A percentile compares a stretch with the other conserved stretches of the same genome.
These are phyloP conservation scores for Mycena floridula DNA, from an alignment of 768 basidiomycete species.

Conservation along the genomic window DNA sequence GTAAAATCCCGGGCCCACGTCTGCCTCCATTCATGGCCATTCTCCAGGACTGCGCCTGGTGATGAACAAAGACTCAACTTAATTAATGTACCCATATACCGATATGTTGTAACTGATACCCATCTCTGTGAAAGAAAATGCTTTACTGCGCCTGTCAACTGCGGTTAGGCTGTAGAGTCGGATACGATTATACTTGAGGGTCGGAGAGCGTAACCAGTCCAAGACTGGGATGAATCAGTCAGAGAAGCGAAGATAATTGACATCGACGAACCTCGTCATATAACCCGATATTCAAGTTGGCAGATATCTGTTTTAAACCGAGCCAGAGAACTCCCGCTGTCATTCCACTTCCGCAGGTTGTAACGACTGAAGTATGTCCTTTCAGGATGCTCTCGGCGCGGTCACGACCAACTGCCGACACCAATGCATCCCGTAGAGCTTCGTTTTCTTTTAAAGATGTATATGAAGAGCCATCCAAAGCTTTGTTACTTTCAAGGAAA, in stretches of 20 bases:
- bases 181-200: conserved; percentile 61
- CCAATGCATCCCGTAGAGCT: conserved; percentile 56
- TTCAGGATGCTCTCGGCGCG: conserved; percentile 49
- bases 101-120: neutral
- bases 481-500: conserved; percentile 48
- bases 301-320: conserved; percentile 71
- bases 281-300: conserved; percentile 54
- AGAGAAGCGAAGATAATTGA: conserved; percentile 4
- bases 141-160: neutral
- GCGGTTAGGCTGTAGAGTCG: neutral
- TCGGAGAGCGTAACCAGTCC: conserved; percentile 89
- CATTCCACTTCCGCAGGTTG: conserved; percentile 96
- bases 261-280: conserved; percentile 90
- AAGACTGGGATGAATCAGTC: conserved; percentile 50
- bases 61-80: no score
- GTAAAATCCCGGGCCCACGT: conserved; percentile 36
- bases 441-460: conserved; percentile 52
- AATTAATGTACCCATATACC: no score
- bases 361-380: conserved; percentile 57
- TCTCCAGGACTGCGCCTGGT: conserved; percentile 33
- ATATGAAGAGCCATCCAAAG: conserved; percentile 40
- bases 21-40: conserved; percentile 67
- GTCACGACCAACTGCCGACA: conserved; percentile 55
- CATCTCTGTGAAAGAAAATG: neutral
- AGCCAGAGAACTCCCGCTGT: conserved; percentile 95